Percentiles rank a stretch among this genome's conserved stretches.
Evolutionary conservation across 1,139 yeast species (phyloP).

Genomic region (Hansenula anomala): DNA sequence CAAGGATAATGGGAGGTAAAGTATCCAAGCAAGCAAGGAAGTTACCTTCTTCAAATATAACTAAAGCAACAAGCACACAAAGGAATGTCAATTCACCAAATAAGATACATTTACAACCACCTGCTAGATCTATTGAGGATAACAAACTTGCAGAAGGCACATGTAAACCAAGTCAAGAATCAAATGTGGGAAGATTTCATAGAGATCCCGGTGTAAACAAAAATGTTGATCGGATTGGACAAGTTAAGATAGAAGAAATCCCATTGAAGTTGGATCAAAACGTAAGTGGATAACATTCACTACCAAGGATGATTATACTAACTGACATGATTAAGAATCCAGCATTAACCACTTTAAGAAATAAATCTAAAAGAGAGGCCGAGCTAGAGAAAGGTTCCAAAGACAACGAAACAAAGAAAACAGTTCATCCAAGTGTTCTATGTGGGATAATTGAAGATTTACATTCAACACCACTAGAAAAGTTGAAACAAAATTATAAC

Average conservation of each 20-base stretch:
- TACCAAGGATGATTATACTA: too few relatives aligned
- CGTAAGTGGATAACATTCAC: too few relatives aligned
- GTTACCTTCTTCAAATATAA: background rate
- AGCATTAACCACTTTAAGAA: slow-evolving; percentile 11
- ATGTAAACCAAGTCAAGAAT: too few relatives aligned
- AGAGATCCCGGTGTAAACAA: background rate
- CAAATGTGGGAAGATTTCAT: too few relatives aligned
- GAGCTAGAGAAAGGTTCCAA: background rate
- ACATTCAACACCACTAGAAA: slow-evolving; percentile 8
- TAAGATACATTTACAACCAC: background rate
- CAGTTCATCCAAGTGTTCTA: slow-evolving; percentile 14
- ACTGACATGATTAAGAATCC: slow-evolving; percentile 12
- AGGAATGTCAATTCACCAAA: too few relatives aligned
- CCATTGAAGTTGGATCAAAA: slow-evolving; percentile 16
- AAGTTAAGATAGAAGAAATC: slow-evolving; percentile 12
- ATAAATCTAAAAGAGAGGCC: slow-evolving; percentile 9
- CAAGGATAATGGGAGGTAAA: background rate
- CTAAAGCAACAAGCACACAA: background rate
- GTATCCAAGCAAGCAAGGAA: slow-evolving; percentile 1
- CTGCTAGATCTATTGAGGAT: too few relatives aligned
- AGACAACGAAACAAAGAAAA: background rate
- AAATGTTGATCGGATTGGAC: slow-evolving; percentile 9
- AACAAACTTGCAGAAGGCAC: too few relatives aligned
- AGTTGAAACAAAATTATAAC: slow-evolving; percentile 10
- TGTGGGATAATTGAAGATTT: slow-evolving; percentile 16